Evolutionary conservation across 805 yeast genomes (phyloP), one percentile per base, ranked within the genome.

Genomic region (Allodekkera sacchari): DNA sequence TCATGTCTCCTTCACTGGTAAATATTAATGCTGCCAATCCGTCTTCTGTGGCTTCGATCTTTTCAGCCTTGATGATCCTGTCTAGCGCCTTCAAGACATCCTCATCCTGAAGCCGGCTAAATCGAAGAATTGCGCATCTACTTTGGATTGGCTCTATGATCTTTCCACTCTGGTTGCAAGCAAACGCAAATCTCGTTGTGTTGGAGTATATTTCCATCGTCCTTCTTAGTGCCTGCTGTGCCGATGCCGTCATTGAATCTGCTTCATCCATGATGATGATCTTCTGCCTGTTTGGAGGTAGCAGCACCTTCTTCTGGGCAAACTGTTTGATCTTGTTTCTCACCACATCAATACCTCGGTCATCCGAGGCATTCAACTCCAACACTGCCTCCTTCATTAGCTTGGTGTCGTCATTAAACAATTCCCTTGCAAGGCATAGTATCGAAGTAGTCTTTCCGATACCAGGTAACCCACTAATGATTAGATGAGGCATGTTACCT

Each of bases 1-100:
- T 76, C 98, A 92, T 89, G 53, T 92, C 98, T 37, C 98, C 98
- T 52, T 92, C 98, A 1, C 96, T 94, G 0, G 96, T 80, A 59
- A 92, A 92, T 11, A 92, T 76, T 37, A 92, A 67, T 0, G 98
- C 97, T 43, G 85, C 85, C 22, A 92, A 59, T 0, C 98, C 98
- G 54, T 85, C 96, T 39, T 85, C 83, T 12, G 88, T 74, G 55
- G 74, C 83, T 48, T 84, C 64, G 10, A 89, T 82, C 27, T 74
- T 53, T 53, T 92, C 97, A 3, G 57, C 47, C 42, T 77, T 66
- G 28, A 77, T 69, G 15, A 92, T 71, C 46, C 83, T 81, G 40
- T 83, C 54, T 32, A 92, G 60, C 38, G 95, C 68, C 42, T 74
- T 68, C 48, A 88, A 64, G 1, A 92, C 85, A 55, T 92, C 94